phyloP scores from a whole-genome alignment of 2,329 filamentous ascomycete genomes.

The Trichoderma cornu-damae region DNA sequence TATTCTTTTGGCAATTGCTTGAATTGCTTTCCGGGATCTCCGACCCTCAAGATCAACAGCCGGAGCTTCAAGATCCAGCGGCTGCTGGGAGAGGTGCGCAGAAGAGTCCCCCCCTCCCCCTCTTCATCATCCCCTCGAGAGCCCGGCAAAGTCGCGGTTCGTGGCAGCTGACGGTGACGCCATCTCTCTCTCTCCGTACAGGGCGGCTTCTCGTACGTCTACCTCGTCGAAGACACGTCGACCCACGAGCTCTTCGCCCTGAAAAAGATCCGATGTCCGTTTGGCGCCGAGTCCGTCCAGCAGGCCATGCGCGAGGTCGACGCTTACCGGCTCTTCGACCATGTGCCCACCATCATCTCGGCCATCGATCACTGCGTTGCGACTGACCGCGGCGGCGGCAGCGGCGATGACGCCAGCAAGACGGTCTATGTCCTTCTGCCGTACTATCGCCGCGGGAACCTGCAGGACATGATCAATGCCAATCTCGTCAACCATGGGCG shows the following conservation, averaged over 20 bases:
- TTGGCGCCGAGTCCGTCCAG: slow-evolving; percentile 91
- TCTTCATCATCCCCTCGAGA: background rate
- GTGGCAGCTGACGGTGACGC: background rate
- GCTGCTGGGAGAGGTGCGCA: slow-evolving; percentile 77
- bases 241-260: slow-evolving; percentile 83
- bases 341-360: slow-evolving; percentile 80
- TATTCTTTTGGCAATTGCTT: slow-evolving; percentile 93
- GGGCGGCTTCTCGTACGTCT: slow-evolving; percentile 98
- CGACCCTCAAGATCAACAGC: slow-evolving; percentile 90
- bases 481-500: slow-evolving; percentile 91
- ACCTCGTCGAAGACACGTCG: slow-evolving; percentile 88
- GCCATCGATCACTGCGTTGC: slow-evolving; percentile 77
- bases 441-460: slow-evolving; percentile 90
- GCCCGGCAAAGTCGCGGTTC: background rate
- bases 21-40: slow-evolving; percentile 91
- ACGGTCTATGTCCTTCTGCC: slow-evolving; percentile 95
- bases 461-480: slow-evolving; percentile 97
- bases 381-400: slow-evolving; percentile 61
- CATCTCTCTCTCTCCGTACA: slow-evolving; percentile 32
- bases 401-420: slow-evolving; percentile 62
- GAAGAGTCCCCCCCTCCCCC: slow-evolving; percentile 36
- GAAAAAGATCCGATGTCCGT: slow-evolving; percentile 98
- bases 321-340: slow-evolving; percentile 84
- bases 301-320: slow-evolving; percentile 96
- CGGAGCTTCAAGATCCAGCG: slow-evolving; percentile 94